phyloP scores from a whole-genome alignment of 768 basidiomycete genomes.

The Tulasnella sp. region DNA sequence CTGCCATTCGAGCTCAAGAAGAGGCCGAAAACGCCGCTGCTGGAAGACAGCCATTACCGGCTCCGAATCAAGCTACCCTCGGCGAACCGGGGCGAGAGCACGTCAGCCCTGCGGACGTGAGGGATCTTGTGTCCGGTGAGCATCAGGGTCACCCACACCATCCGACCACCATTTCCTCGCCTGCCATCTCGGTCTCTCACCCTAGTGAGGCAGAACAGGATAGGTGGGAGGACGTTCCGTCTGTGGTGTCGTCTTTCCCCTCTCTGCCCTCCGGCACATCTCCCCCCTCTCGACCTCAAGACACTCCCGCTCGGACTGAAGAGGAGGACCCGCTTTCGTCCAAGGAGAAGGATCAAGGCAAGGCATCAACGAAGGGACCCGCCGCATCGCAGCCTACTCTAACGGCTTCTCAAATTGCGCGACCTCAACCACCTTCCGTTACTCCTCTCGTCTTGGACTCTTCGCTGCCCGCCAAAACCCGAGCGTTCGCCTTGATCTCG shows the following conservation, averaged over 20 bases:
- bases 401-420: neutral
- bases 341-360: neutral
- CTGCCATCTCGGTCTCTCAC: neutral
- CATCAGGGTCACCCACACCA: conserved; percentile 15
- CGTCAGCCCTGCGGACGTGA: conserved; percentile 29
- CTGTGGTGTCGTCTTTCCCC: conserved; percentile 51
- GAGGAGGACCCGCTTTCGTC: conserved; percentile 17
- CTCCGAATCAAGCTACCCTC: neutral
- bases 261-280: conserved; percentile 35
- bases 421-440: conserved; percentile 32
- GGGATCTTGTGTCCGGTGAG: conserved; percentile 34
- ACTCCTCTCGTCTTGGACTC: conserved; percentile 63
- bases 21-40: conserved; percentile 17
- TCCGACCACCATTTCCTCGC: neutral
- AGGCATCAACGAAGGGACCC: conserved; percentile 3
- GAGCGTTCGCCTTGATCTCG: conserved; percentile 55
- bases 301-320: conserved; percentile 35
- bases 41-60: conserved; percentile 21
- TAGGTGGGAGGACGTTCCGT: conserved; percentile 64
- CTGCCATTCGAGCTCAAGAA: conserved; percentile 48
- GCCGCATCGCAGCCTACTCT: neutral
- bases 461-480: conserved; percentile 52
- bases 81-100: neutral
- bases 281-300: conserved; percentile 51
- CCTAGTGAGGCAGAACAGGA: conserved; percentile 3